Base-by-base conservation (phyloP, 2,329 filamentous ascomycete genomes). In the Xylaria sp. region DNA sequence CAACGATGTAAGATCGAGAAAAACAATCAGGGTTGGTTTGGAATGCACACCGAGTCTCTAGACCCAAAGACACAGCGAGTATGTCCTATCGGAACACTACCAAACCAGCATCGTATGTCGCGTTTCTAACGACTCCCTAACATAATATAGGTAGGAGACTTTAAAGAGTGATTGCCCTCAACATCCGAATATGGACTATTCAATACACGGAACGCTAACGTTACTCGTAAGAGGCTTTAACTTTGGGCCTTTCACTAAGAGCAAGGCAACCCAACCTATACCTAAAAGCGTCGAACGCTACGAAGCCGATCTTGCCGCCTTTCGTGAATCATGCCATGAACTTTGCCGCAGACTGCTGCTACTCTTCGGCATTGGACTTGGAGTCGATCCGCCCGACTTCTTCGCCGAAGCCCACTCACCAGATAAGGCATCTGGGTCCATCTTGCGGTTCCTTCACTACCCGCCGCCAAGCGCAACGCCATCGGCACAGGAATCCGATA, bases 1-100 rank as follows among this genome's bases (percentile, higher is more conserved):
- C 82, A 89, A 68, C 82, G 83, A 75, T 97, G 90, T 76, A 87
- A 87, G 12, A 97, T 97, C 70, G 85, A 89, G 74, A 89, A 89
- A 32, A 85, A 96, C 83, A 98, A 98, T 77, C 88, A 90, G 48
- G 96, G 95, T 67, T 99, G 94, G 94, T 88, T 92, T 1, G 89
- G 89, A 18, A 94, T 97, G 91, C 91, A 95, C 75, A 89, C 89
- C 13, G 95, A 99, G 81, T 95, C 91, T 0, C 83, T 98, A 12
- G 95, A 98, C 78, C 93, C 94, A 2, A 89, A 90, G 73, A 89
- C 90, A 64, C 94, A 97, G 79, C 89, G 90, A 79, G 92, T 92
- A 84, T 75, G 81, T 78, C 9, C 25, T 52, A 45, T 46, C 4
- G n/a, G 18, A 46, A 45, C 15, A 4, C 34, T 28, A 50, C 4